Conservation (phyloP, 352 stramenopile genomes). For the Pilasporangium apinafurcum region DNA sequence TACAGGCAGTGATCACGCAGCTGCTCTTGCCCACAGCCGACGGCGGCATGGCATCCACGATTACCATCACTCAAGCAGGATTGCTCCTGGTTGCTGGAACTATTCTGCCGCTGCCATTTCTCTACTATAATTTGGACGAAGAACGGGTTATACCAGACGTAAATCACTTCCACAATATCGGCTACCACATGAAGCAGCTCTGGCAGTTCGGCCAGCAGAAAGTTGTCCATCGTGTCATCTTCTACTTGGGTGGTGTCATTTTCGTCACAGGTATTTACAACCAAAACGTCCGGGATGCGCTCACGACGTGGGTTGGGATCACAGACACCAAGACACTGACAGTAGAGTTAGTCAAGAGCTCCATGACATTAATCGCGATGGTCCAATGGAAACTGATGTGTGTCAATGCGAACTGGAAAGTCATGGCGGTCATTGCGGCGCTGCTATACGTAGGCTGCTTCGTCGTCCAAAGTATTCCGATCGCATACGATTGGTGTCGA, state of each 20-base stretch:
- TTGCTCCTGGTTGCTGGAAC: slow-evolving; percentile 12
- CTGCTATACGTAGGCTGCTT: slow-evolving; percentile 19
- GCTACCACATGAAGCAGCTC: slow-evolving; percentile 22
- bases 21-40: slow-evolving; percentile 14
- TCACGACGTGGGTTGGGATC: slow-evolving; percentile 32
- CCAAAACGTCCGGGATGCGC: slow-evolving; percentile 17
- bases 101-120: slow-evolving; percentile 21
- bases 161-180: slow-evolving; percentile 6
- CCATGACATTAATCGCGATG: slow-evolving; percentile 20
- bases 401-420: slow-evolving; percentile 29
- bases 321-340: slow-evolving; percentile 5
- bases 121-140: slow-evolving; percentile 31
- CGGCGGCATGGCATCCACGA: slow-evolving; percentile 7
- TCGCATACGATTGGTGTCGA: slow-evolving; percentile 25
- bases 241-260: slow-evolving; percentile 37
- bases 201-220: slow-evolving; percentile 52
- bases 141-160: slow-evolving; percentile 1
- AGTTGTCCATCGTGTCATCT: slow-evolving; percentile 38
- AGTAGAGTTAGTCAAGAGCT: slow-evolving; percentile 19
- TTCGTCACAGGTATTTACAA: slow-evolving; percentile 32
- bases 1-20: slow-evolving; percentile 17
- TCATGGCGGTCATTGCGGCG: slow-evolving; percentile 17
- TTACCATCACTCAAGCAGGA: slow-evolving; percentile 13
- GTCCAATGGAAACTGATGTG: slow-evolving; percentile 34
- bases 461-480: slow-evolving; percentile 20